Evolutionary conservation across 768 basidiomycete genomes (phyloP), one percentile per base, ranked within the genome.

Genomic region (Termitomyces sp.): DNA sequence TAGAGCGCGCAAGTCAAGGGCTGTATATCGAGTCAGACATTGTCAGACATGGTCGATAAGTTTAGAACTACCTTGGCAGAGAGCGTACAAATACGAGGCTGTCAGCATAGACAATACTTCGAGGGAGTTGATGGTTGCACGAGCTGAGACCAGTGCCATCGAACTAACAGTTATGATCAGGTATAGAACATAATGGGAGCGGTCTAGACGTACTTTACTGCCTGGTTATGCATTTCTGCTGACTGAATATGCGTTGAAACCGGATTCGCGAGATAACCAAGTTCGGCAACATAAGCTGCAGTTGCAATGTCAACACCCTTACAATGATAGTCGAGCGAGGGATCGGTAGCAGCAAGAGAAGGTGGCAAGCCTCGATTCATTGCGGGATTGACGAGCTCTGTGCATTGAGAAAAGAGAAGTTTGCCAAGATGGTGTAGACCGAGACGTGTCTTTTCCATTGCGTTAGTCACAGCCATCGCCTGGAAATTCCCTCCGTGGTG

Each of bases 401-500:
- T 80, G 61, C 80, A 76, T 64, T 91, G 89, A 0, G 83, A 78
- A 66, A 89, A 91, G 61, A 87, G 74, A 55, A 91, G 75, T 67
- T 87, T 86, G 56, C 89, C 89, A 51, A 91, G 74, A 65, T 88
- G 88, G 51, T 87, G 80, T n/a, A 91, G 75, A 25, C 80, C 79
- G 31, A 90, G 79, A 36, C 92, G 88, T 17, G 89, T 90, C 72
- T 92, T 92, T 71, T 94, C 92, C 90, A 94, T 93, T 12, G 87
- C 85, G 59, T 91, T 92, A 8, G 91, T 91, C 45, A 94, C 86
- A 3, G 91, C 79, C 82, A 92, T 89, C 0, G 91, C 91, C 70
- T 94, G 92, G 84, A 95, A 95, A 71, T 94, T 94, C 15, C 93
- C 93, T 36, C 91, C 93, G 59, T 93, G 83, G 71, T 93, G 89